Evolutionary conservation across 2,329 filamentous ascomycete genomes (phyloP), one percentile per base, ranked within the genome.

Genomic region (Alternaria solani): DNA sequence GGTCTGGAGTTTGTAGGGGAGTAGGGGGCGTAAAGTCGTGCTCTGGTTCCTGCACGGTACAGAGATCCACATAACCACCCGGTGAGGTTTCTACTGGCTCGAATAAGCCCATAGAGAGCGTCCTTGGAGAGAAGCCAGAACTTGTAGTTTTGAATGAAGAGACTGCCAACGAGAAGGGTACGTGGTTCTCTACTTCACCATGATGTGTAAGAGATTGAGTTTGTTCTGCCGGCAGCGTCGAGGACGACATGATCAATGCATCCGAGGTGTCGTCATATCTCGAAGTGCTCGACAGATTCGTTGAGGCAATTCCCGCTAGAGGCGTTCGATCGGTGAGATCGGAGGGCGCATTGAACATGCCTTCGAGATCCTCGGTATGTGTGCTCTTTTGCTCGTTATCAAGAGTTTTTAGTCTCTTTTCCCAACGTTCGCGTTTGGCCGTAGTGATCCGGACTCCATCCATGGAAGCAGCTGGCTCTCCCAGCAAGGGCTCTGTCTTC

Each of bases 81-180:
- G 16, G 2, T 38, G 7, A 7, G 0, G 7, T 6, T 11, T 4
- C n/a, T 3, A 20, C 8, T 39, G n/a, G n/a, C n/a, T 9, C 38
- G 38, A 11, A 39, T 1, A n/a, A 18, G 38, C 5, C n/a, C 4
- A 20, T 2, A 3, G 1, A 9, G 8, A 39, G 38, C 8, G 38
- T 5, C 4, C n/a, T 39, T 11, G n/a, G 8, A 20, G 8, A 20
- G 2, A 20, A 7, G 0, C 8, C 38, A 20, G 38, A 7, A 4
- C 2, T 20, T 20, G 38, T 39, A 20, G n/a, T 8, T 39, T 39
- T 11, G n/a, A 1, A 7, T 6, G n/a, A 2, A 20, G n/a, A 11
- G 2, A 11, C n/a, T 2, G n/a, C n/a, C n/a, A 20, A 20, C 1
- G 8, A 20, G 5, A 7, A 1, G 11, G 8, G n/a, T 0, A 0